Conservation (phyloP, 352 stramenopile species). For the Pythium coloratum region DNA sequence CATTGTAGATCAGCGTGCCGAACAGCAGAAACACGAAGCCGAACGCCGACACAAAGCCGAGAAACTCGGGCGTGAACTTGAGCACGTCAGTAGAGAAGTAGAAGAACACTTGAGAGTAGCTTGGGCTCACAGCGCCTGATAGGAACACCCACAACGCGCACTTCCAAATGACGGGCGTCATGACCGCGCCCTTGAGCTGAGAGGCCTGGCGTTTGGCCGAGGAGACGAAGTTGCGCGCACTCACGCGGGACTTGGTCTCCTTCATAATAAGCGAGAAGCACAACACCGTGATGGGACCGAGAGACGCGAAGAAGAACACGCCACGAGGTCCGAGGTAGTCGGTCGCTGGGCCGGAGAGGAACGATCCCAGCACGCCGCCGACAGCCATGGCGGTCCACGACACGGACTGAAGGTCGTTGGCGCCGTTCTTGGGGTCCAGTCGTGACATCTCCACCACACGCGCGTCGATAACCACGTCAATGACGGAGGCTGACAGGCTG, state of each 20-base stretch:
- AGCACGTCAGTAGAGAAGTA: slow-evolving; percentile 96
- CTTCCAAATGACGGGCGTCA: slow-evolving; percentile 92
- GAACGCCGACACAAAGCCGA: slow-evolving; percentile 85
- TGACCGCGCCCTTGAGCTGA: slow-evolving; percentile 78
- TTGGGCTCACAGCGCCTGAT: slow-evolving; percentile 92
- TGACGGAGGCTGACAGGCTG: slow-evolving; percentile 90
- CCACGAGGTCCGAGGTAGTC: slow-evolving; percentile 89
- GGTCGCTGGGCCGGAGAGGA: slow-evolving; percentile 91
- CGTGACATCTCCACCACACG: slow-evolving; percentile 95
- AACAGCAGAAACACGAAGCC: slow-evolving; percentile 81
- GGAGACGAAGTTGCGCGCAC: slow-evolving; percentile 45
- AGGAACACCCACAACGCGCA: slow-evolving; percentile 96
- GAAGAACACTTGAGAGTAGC: slow-evolving; percentile 94
- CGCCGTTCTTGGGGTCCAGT: slow-evolving; percentile 79
- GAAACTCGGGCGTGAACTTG: slow-evolving; percentile 94
- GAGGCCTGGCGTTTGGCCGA: slow-evolving; percentile 53
- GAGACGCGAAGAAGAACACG: slow-evolving; percentile 92
- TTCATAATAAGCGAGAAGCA: slow-evolving; percentile 88
- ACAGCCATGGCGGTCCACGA: slow-evolving; percentile 94
- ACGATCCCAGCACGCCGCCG: slow-evolving; percentile 92
- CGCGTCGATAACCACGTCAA: slow-evolving; percentile 96
- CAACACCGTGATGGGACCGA: slow-evolving; percentile 90
- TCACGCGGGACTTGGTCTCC: slow-evolving; percentile 63
- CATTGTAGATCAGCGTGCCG: slow-evolving; percentile 83
- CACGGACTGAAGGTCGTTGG: slow-evolving; percentile 93